Evolutionary conservation across 176 grass and related monocot species (phyloP).

Genomic region (Rhynchospora pubera): DNA sequence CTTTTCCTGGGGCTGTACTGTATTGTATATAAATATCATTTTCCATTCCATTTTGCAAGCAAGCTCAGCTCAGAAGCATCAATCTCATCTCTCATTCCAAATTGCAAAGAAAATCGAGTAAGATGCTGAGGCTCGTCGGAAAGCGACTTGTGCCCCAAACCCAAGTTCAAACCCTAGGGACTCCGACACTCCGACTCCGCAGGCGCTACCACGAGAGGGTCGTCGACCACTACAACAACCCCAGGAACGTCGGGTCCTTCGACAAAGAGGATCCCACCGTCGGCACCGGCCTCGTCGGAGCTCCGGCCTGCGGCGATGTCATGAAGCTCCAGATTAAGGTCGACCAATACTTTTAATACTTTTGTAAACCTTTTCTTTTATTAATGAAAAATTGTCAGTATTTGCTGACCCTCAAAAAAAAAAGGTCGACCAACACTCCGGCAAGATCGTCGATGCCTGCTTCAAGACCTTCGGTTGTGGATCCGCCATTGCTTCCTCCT

Average conservation of each 20-base stretch:
- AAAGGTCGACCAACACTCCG: conserved; percentile 43
- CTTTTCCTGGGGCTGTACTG: too few relatives aligned
- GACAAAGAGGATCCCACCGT: conserved; percentile 87
- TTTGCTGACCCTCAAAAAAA: too few relatives aligned
- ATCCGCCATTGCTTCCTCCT: conserved; percentile 93
- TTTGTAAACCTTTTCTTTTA: too few relatives aligned
- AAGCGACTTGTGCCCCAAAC: conserved; percentile 23
- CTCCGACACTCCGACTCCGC: too few relatives aligned
- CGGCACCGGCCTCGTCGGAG: conserved; percentile 90
- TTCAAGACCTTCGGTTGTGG: conserved; percentile 99
- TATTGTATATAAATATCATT: too few relatives aligned
- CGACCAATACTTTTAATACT: too few relatives aligned
- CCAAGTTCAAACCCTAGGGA: background rate
- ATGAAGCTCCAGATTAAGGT: conserved; percentile 99
- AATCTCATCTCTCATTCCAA: background rate
- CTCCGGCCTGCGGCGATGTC: conserved; percentile 93
- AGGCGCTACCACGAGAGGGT: conserved; percentile 93
- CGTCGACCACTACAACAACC: conserved; percentile 98
- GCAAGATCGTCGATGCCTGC: conserved; percentile 94
- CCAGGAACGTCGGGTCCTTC: conserved; percentile 86
- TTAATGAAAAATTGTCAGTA: too few relatives aligned
- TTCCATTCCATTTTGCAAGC: too few relatives aligned
- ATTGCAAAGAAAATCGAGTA: background rate
- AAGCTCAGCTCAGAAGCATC: too few relatives aligned
- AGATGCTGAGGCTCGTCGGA: conserved; percentile 49